Percentiles rank a stretch among this genome's conserved stretches.
Conservation (phyloP, 139 green algal species). For the Ettlia oleoabundans region DNA sequence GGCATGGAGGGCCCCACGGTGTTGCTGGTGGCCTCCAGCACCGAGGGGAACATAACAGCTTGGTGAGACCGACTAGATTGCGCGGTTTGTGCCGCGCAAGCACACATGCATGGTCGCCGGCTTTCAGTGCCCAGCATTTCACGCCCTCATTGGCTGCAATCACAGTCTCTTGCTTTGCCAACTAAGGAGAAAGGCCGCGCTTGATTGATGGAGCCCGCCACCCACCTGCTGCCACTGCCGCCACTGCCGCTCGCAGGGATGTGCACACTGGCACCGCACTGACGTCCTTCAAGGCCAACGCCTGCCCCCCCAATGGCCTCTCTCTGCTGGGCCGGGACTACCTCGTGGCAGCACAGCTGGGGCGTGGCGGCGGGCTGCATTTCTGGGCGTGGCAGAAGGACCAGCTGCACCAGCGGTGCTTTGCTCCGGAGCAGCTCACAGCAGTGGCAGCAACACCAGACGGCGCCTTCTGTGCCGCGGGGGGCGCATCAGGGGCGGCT, state of each 20-base stretch:
- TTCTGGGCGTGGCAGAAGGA: constrained; percentile 89
- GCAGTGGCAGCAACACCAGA: constrained; percentile 60
- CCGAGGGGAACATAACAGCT: constrained; percentile 50
- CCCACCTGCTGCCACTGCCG: neutral
- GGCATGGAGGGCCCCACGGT: constrained; percentile 40
- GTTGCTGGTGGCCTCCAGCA: constrained; percentile 55
- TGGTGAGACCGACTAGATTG: too few relatives aligned
- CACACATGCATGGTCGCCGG: neutral
- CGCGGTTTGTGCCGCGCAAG: neutral
- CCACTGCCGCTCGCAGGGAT: constrained; percentile 63
- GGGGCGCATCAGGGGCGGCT: constrained; percentile 70
- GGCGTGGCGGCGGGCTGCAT: constrained; percentile 67
- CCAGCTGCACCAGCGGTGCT: constrained; percentile 73
- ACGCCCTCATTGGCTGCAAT: too few relatives aligned
- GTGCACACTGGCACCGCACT: constrained; percentile 69
- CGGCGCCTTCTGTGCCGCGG: constrained; percentile 65
- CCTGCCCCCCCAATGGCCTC: constrained; percentile 52
- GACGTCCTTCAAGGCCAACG: constrained; percentile 68
- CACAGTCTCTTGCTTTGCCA: too few relatives aligned
- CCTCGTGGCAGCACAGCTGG: constrained; percentile 65
- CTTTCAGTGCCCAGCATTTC: neutral
- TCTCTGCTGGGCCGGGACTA: constrained; percentile 74
- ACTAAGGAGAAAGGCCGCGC: too few relatives aligned
- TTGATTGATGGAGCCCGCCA: neutral
- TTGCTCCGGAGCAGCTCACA: constrained; percentile 65